These are phyloP conservation scores for Nitzschia sp. DNA, from an alignment of 108 stramenopile genomes.

Conservation along the genomic window DNA sequence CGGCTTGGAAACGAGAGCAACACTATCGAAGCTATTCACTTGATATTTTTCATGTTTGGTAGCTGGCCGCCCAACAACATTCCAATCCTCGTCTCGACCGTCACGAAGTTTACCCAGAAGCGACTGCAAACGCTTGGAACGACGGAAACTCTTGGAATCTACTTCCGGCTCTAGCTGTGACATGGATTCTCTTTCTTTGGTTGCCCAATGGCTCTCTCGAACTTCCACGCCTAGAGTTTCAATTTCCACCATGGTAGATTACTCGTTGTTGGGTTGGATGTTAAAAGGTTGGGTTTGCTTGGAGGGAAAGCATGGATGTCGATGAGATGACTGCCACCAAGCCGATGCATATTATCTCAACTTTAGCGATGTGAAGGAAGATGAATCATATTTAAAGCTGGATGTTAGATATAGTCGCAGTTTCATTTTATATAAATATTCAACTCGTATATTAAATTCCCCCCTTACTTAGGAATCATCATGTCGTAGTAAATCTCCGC, in stretches of 20 bases:
- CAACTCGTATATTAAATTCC: too few relatives aligned
- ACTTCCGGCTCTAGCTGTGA: too few relatives aligned
- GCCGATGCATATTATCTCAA: too few relatives aligned
- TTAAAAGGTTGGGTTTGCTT: background rate
- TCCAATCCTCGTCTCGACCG: slow-evolving; percentile 2
- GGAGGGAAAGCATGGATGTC: background rate
- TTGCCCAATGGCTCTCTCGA: background rate
- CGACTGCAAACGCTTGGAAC: slow-evolving; percentile 2
- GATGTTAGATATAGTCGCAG: too few relatives aligned
- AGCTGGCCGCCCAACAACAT: background rate
- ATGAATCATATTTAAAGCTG: too few relatives aligned
- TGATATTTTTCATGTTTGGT: too few relatives aligned
- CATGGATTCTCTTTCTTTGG: too few relatives aligned
- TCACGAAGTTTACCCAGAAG: slow-evolving; percentile 11
- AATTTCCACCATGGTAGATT: background rate
- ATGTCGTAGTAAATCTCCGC: background rate
- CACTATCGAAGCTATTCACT: too few relatives aligned
- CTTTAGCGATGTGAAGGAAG: too few relatives aligned
- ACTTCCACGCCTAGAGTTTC: background rate
- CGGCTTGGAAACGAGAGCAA: too few relatives aligned
- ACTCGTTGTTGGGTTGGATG: background rate
- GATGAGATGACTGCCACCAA: too few relatives aligned
- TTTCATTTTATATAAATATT: too few relatives aligned
- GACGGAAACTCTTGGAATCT: slow-evolving; percentile 7
- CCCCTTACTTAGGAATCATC: background rate